Evolutionary conservation across 2,329 filamentous ascomycete genomes (phyloP).

Genomic region (Cladosporium sp.): DNA sequence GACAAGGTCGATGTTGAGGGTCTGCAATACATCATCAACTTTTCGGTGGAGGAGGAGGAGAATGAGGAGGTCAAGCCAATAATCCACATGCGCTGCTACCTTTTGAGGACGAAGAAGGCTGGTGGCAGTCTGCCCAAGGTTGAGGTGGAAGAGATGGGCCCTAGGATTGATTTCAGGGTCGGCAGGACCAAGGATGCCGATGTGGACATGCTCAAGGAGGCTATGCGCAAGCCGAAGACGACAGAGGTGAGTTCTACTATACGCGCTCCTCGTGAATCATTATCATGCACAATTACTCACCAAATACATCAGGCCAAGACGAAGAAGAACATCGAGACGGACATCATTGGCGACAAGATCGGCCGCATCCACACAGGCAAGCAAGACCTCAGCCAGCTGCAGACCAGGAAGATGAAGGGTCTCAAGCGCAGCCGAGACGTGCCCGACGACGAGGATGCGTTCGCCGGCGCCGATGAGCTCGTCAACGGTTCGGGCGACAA

Average conservation of each 20-base stretch:
- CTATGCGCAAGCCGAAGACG: slow-evolving; percentile 76
- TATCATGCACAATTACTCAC: slow-evolving; percentile 13
- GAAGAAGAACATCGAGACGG: slow-evolving; percentile 95
- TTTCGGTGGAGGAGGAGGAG: slow-evolving; percentile 60
- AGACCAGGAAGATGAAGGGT: slow-evolving; percentile 99
- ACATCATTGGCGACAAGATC: slow-evolving; percentile 91
- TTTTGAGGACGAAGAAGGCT: slow-evolving; percentile 77
- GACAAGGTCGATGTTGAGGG: slow-evolving; percentile 91
- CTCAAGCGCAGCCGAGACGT: slow-evolving; percentile 73
- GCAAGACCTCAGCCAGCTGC: slow-evolving; percentile 79
- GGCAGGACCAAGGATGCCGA: slow-evolving; percentile 77
- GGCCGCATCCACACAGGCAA: slow-evolving; percentile 85
- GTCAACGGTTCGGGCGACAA: slow-evolving; percentile 17
- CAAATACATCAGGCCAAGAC: slow-evolving; percentile 45
- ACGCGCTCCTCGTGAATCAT: background rate
- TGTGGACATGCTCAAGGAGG: slow-evolving; percentile 74
- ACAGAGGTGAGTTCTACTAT: slow-evolving; percentile 51
- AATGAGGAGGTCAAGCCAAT: slow-evolving; percentile 38
- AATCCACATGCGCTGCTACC: slow-evolving; percentile 70
- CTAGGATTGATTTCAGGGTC: slow-evolving; percentile 83
- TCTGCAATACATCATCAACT: slow-evolving; percentile 79
- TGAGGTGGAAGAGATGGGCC: slow-evolving; percentile 92
- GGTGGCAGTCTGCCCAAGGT: slow-evolving; percentile 75
- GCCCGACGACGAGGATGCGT: slow-evolving; percentile 45
- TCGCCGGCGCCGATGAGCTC: slow-evolving; percentile 20